A percentile compares a stretch with the other conserved stretches of the same genome.
These are phyloP conservation scores for Capsicum pubescens DNA, from an alignment of 257 asterid genomes.

Conservation along the genomic window DNA sequence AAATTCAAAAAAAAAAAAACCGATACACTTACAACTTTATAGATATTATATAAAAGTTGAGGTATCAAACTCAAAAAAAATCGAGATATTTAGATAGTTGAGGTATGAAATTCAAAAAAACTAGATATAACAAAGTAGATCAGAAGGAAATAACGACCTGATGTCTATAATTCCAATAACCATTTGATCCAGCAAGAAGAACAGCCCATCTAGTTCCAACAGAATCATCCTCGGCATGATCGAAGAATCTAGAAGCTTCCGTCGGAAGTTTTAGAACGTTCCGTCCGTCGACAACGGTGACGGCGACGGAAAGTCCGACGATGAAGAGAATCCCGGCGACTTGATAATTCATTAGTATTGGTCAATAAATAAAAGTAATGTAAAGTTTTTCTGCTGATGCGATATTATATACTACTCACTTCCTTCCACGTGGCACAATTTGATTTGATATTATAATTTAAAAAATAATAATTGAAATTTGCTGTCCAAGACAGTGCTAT, in stretches of 20 bases:
- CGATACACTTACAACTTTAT: no score
- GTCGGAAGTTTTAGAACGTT: slow-evolving; percentile 71
- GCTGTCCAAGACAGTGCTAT: no score
- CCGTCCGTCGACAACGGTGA: slow-evolving; percentile 53
- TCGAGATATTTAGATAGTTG: neutral
- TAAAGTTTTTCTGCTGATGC: no score
- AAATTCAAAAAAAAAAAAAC: no score
- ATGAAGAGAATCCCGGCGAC: slow-evolving; percentile 46
- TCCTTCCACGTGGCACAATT: no score
- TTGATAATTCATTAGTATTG: slow-evolving; percentile 40
- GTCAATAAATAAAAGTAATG: neutral
- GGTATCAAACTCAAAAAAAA: no score
- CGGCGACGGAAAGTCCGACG: slow-evolving; percentile 47
- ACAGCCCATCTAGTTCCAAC: slow-evolving; percentile 96
- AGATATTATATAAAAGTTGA: no score
- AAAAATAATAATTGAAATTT: no score
- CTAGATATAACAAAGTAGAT: neutral
- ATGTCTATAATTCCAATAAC: slow-evolving; percentile 96
- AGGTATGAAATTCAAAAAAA: neutral
- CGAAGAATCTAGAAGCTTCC: slow-evolving; percentile 58
- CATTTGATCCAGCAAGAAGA: slow-evolving; percentile 86
- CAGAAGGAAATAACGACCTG: slow-evolving; percentile 57
- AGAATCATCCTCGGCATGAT: slow-evolving; percentile 48
- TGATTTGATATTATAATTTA: no score
- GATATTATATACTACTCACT: no score